phyloP scores from a whole-genome alignment of 2,329 filamentous ascomycete species.

The Pseudopyrenochaeta lycopersici region DNA sequence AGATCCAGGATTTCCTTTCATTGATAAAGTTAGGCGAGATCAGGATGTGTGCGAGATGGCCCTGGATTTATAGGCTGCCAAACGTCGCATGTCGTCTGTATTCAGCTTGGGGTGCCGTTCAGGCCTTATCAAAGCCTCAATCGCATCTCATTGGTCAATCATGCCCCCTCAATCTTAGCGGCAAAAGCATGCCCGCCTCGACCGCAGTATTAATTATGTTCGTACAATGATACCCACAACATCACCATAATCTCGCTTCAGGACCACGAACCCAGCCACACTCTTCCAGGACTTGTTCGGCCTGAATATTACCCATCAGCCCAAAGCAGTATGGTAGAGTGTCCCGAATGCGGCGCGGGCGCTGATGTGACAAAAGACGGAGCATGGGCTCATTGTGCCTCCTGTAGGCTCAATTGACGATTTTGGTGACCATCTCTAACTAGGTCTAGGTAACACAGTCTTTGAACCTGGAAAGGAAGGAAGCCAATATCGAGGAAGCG shows the following conservation, averaged over 20 bases:
- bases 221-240: not conserved
- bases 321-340: slow-evolving; percentile 26
- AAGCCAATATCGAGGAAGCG: slow-evolving; percentile 31
- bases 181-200: not conserved
- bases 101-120: too few relatives aligned
- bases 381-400: slow-evolving; percentile 39
- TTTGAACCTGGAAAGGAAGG: slow-evolving; percentile 42
- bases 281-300: not conserved
- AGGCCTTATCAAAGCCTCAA: not conserved
- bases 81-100: too few relatives aligned
- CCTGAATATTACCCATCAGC: not conserved
- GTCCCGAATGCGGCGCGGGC: slow-evolving; percentile 38
- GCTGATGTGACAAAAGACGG: slow-evolving; percentile 42
- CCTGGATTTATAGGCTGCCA: too few relatives aligned
- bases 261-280: not conserved
- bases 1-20: too few relatives aligned
- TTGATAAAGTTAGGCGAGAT: too few relatives aligned
- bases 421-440: not conserved
- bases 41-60: too few relatives aligned
- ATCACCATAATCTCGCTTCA: not conserved
- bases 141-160: slow-evolving; percentile 11
- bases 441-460: slow-evolving; percentile 31
- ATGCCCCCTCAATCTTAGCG: slow-evolving; percentile 20
- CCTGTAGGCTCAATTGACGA: slow-evolving; percentile 26
- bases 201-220: not conserved